phyloP scores from a whole-genome alignment of 495 filamentous ascomycete species.

The Penicillium fimorum region DNA sequence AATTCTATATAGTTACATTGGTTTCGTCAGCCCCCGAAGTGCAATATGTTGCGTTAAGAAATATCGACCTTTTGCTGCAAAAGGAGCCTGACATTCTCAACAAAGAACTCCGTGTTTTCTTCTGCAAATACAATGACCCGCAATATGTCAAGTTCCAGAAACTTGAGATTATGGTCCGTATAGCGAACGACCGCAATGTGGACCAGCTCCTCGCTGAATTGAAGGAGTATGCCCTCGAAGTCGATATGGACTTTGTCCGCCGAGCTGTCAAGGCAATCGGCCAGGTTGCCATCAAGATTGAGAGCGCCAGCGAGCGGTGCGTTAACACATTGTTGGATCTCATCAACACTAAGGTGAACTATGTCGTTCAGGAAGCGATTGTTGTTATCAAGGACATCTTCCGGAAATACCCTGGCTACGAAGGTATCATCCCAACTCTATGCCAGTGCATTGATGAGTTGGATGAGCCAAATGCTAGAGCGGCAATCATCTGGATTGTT shows the following conservation, averaged over 20 bases:
- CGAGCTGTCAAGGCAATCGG: conserved; percentile 93
- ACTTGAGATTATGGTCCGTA: conserved; percentile 98
- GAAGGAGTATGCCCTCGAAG: conserved; percentile 96
- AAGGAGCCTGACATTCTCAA: conserved; percentile 94
- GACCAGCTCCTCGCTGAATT: conserved; percentile 92
- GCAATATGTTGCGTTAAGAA: conserved; percentile 93
- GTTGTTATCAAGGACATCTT: conserved; percentile 99
- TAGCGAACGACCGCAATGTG: conserved; percentile 95
- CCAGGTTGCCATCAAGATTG: conserved; percentile 97
- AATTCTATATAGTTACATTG: conserved; percentile 68
- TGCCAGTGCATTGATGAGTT: conserved; percentile 97
- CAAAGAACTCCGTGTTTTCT: conserved; percentile 97
- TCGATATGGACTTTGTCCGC: conserved; percentile 98
- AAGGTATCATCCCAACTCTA: conserved; percentile 93
- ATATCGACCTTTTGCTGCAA: conserved; percentile 93
- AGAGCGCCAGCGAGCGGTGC: conserved; percentile 87
- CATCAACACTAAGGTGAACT: conserved; percentile 96
- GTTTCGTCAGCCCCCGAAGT: conserved; percentile 95
- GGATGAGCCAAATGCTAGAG: conserved; percentile 90
- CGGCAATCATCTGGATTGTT: conserved; percentile 96
- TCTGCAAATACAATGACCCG: conserved; percentile 99
- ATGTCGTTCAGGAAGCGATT: conserved; percentile 96
- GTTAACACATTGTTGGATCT: conserved; percentile 92
- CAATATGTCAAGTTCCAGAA: conserved; percentile 98
- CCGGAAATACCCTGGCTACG: conserved; percentile 95